phyloP scores from a whole-genome alignment of 345 rosid species.

The Citrus mangshanensis region DNA sequence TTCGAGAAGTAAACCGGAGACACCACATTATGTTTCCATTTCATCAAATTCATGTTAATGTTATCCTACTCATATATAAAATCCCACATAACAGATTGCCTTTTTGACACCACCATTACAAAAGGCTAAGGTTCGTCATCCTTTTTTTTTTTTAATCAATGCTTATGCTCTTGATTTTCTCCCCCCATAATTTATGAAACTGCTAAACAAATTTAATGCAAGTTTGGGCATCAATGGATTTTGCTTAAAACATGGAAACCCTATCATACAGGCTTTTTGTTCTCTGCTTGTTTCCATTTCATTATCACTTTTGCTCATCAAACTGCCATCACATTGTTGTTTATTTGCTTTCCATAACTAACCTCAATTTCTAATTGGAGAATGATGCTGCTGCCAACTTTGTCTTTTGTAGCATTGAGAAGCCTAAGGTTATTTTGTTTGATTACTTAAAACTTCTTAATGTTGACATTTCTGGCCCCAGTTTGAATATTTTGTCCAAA shows the following conservation, averaged over 20 bases:
- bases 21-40: background rate
- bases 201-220: too few species aligned
- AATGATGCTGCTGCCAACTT: background rate
- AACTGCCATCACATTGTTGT: too few species aligned
- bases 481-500: background rate
- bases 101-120: too few species aligned
- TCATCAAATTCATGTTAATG: background rate
- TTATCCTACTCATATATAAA: background rate
- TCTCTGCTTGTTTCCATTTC: too few species aligned
- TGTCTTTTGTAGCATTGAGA: background rate
- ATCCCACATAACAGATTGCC: background rate
- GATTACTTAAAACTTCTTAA: background rate
- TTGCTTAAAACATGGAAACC: too few species aligned
- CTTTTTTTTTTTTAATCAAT: too few species aligned
- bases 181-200: too few species aligned
- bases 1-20: background rate
- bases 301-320: too few species aligned
- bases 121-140: too few species aligned
- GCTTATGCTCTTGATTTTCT: too few species aligned
- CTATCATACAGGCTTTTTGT: too few species aligned
- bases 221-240: too few species aligned
- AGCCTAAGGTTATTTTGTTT: background rate
- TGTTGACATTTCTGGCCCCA: background rate
- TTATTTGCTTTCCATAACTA: background rate
- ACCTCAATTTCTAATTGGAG: background rate